Percentiles rank a stretch among this genome's conserved stretches.
Conservation (phyloP, 108 stramenopile species). For the Fistulifera solaris region DNA sequence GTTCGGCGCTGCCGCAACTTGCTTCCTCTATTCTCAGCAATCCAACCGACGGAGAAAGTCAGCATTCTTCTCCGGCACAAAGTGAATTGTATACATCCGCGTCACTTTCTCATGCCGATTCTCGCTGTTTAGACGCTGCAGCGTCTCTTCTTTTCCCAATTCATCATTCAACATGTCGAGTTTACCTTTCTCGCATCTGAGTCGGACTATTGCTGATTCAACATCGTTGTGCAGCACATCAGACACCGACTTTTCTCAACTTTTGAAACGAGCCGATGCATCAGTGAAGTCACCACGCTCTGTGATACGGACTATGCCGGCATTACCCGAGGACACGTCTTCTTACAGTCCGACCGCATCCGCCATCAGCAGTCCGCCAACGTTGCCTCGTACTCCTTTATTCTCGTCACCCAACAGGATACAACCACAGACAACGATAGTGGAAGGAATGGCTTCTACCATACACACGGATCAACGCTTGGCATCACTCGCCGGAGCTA, state of each 20-base stretch:
- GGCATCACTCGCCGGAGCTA: conserved; percentile 8
- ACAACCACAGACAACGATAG: neutral
- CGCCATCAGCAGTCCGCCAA: neutral
- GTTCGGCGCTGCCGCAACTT: neutral
- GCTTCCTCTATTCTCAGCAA: neutral
- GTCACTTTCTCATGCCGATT: conserved; percentile 1
- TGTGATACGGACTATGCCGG: neutral
- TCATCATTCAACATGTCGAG: neutral
- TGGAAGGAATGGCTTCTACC: neutral
- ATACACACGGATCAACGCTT: conserved; percentile 3
- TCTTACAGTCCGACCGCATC: neutral
- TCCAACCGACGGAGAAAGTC: neutral
- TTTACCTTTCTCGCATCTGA: neutral
- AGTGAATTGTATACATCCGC: neutral
- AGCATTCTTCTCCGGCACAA: neutral
- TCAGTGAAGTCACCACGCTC: neutral
- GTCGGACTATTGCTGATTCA: neutral
- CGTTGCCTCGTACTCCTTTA: neutral
- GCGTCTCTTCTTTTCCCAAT: neutral
- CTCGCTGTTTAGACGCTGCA: neutral
- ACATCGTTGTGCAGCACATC: neutral
- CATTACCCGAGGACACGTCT: neutral
- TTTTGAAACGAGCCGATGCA: neutral
- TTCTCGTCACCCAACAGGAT: neutral
- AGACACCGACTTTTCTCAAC: neutral